phyloP scores from a whole-genome alignment of 768 basidiomycete species.

The Hygrophoropsis aurantiaca region DNA sequence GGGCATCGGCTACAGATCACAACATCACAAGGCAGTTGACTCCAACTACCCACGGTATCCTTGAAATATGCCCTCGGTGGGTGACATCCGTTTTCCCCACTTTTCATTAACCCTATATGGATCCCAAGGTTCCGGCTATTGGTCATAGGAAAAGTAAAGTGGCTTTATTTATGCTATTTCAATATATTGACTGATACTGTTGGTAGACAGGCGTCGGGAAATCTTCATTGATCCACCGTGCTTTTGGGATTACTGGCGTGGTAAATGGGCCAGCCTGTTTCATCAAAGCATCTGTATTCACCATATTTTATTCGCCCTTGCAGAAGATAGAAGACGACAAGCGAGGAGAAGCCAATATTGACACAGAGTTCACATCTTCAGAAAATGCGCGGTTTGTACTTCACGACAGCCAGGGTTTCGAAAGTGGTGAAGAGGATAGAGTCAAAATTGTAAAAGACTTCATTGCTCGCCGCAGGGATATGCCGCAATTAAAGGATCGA shows the following conservation, averaged over 20 bases:
- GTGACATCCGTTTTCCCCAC: no score
- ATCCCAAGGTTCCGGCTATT: constrained; percentile 5
- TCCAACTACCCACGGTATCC: no score
- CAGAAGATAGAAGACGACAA: constrained; percentile 1
- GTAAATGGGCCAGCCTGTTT: no score
- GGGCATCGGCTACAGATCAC: no score
- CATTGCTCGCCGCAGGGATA: constrained; percentile 7
- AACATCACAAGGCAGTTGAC: no score
- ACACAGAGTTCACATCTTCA: constrained; percentile 10
- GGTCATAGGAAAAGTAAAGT: constrained; percentile 7
- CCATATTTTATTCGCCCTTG: background rate
- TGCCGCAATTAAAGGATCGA: constrained; percentile 8
- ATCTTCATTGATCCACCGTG: constrained; percentile 6
- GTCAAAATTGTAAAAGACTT: constrained; percentile 7
- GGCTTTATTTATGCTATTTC: background rate
- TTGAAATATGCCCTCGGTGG: no score
- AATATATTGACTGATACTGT: background rate
- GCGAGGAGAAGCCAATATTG: constrained; percentile 11
- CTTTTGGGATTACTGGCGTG: constrained; percentile 4
- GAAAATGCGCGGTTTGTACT: constrained; percentile 15
- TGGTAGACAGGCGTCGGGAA: constrained; percentile 6
- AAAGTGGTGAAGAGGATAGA: constrained; percentile 6
- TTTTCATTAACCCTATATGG: no score
- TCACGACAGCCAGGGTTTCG: constrained; percentile 14
- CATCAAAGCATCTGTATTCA: no score